Percentiles rank a stretch among this genome's conserved stretches.
These are phyloP conservation scores for Metschnikowia picachoensis DNA, from an alignment of 805 yeast genomes.

Conservation along the genomic window DNA sequence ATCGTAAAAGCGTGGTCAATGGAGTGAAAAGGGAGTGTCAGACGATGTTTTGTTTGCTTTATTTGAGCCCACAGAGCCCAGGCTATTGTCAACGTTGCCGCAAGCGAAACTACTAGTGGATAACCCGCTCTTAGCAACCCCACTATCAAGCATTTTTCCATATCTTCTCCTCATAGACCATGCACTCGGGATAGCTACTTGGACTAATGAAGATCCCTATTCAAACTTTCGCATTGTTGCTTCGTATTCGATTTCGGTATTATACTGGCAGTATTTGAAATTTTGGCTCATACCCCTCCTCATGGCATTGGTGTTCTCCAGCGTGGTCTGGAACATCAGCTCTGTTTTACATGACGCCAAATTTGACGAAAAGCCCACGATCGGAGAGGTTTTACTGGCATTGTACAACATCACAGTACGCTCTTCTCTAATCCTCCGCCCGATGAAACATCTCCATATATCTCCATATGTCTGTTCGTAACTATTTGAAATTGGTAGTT, in stretches of 20 bases:
- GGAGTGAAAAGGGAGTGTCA: conserved; percentile 5
- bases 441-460: conserved; percentile 33
- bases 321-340: conserved; percentile 43
- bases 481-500: conserved; percentile 27
- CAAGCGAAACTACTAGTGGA: conserved; percentile 35
- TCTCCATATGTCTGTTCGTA: conserved; percentile 22
- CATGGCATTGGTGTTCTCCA: conserved; percentile 33
- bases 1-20: no score
- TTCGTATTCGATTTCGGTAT: conserved; percentile 34
- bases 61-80: conserved; percentile 39
- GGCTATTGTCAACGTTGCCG: conserved; percentile 26
- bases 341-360: conserved; percentile 40
- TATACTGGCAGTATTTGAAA: conserved; percentile 39
- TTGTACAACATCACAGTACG: conserved; percentile 44
- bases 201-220: conserved; percentile 53
- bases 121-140: conserved; percentile 44
- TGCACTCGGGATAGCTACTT: conserved; percentile 43
- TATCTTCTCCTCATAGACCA: conserved; percentile 43
- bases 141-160: conserved; percentile 47
- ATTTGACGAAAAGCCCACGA: conserved; percentile 45
- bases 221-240: conserved; percentile 42
- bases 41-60: conserved; percentile 20
- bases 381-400: conserved; percentile 49
- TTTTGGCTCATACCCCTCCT: conserved; percentile 38
- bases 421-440: conserved; percentile 38